Conservation (phyloP, 768 basidiomycete genomes). For the Termitomyces sp. region DNA sequence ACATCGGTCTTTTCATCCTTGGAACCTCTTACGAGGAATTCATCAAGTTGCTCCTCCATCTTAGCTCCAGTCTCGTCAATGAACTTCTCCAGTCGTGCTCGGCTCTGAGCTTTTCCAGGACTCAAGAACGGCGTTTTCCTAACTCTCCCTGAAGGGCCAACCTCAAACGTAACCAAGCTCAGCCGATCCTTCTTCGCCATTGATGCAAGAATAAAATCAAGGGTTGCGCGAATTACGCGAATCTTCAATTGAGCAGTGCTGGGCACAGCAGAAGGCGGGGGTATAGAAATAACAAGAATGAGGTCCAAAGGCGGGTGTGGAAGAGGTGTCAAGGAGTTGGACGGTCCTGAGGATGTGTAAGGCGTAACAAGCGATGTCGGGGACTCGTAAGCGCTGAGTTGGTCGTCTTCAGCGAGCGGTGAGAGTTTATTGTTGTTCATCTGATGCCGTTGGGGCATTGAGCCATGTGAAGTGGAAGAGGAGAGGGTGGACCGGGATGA, state of each 20-base stretch:
- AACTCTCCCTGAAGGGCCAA: slow-evolving; percentile 77
- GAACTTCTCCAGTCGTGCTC: slow-evolving; percentile 70
- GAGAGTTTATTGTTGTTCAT: slow-evolving; percentile 49
- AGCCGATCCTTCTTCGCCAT: slow-evolving; percentile 78
- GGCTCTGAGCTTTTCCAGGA: slow-evolving; percentile 66
- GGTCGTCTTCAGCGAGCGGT: slow-evolving; percentile 72
- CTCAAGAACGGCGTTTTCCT: slow-evolving; percentile 93
- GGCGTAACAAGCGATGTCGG: slow-evolving; percentile 65
- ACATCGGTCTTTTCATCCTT: slow-evolving; percentile 97
- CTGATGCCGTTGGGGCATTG: slow-evolving; percentile 38
- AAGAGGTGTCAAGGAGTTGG: slow-evolving; percentile 78
- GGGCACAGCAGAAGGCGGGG: slow-evolving; percentile 65
- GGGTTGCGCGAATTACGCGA: slow-evolving; percentile 83
- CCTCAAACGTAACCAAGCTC: slow-evolving; percentile 90
- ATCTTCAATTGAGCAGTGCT: slow-evolving; percentile 85
- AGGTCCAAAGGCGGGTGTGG: slow-evolving; percentile 89
- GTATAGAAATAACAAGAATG: slow-evolving; percentile 87
- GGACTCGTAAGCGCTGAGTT: slow-evolving; percentile 56
- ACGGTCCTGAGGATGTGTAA: slow-evolving; percentile 70
- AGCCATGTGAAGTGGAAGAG: slow-evolving; percentile 72
- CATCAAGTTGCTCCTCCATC: slow-evolving; percentile 41
- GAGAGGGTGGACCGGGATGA: slow-evolving; percentile 70
- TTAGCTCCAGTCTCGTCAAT: slow-evolving; percentile 63
- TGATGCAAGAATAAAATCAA: slow-evolving; percentile 83
- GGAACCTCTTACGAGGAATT: slow-evolving; percentile 66